Percentiles rank a stretch among this genome's conserved stretches.
These are phyloP conservation scores for Metarhizium anisopliae DNA, from an alignment of 2,329 filamentous ascomycete genomes.

Conservation along the genomic window DNA sequence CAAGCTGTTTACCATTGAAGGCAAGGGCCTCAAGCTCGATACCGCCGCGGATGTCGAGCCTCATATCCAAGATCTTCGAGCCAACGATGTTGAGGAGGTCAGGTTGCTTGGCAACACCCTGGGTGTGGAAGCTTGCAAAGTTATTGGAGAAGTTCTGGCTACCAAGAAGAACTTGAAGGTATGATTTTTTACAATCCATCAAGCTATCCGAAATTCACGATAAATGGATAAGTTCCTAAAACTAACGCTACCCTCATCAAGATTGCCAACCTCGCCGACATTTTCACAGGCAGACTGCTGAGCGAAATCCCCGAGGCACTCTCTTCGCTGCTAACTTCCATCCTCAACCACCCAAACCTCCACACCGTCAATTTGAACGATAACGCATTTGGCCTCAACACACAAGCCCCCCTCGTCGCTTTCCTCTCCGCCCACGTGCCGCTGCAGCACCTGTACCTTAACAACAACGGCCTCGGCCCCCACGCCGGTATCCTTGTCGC, in stretches of 20 bases:
- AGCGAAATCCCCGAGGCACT: slow-evolving; percentile 90
- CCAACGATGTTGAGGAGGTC: slow-evolving; percentile 75
- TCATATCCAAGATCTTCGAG: slow-evolving; percentile 67
- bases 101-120: slow-evolving; percentile 85
- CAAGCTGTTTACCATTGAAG: slow-evolving; percentile 83
- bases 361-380: slow-evolving; percentile 93
- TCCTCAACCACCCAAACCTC: slow-evolving; percentile 77
- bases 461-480: slow-evolving; percentile 96
- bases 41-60: slow-evolving; percentile 77
- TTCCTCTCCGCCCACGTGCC: slow-evolving; percentile 86
- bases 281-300: slow-evolving; percentile 91
- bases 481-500: slow-evolving; percentile 84
- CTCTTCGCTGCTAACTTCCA: slow-evolving; percentile 72
- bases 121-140: slow-evolving; percentile 78
- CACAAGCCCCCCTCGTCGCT: slow-evolving; percentile 81
- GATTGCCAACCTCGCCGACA: slow-evolving; percentile 87
- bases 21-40: slow-evolving; percentile 86
- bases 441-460: slow-evolving; percentile 87
- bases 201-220: no score
- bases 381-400: slow-evolving; percentile 96
- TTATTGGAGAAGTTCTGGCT: slow-evolving; percentile 72
- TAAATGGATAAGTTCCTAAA: neutral
- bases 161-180: slow-evolving; percentile 78
- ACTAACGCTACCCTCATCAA: slow-evolving; percentile 18
- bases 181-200: slow-evolving; percentile 14